Evolutionary conservation across 2,329 filamentous ascomycete genomes (phyloP).

Genomic region (Alternaria sp.): DNA sequence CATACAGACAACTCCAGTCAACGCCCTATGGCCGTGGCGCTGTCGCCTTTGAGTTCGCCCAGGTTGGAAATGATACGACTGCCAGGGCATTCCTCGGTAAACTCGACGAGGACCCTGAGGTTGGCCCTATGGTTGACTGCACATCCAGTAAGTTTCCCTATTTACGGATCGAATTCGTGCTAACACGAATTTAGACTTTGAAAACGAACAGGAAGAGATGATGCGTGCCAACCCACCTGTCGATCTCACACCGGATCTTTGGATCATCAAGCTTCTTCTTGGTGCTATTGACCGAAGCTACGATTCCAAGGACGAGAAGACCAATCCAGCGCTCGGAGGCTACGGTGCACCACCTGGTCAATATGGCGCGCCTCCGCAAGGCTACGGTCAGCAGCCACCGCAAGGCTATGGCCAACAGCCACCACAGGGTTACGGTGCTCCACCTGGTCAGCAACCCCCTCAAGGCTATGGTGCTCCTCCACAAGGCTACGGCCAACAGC

Average conservation of each 20-base stretch:
- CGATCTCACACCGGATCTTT: constrained; percentile 70
- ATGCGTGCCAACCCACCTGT: constrained; percentile 67
- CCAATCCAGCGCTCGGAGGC: constrained; percentile 47
- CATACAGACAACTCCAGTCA: constrained; percentile 45
- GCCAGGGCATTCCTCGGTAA: constrained; percentile 70
- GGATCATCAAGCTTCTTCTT: constrained; percentile 73
- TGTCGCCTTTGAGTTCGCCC: constrained; percentile 73
- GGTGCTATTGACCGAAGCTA: constrained; percentile 72
- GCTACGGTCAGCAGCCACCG: constrained; percentile 28
- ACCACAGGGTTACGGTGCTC: constrained; percentile 18
- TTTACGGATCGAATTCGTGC: neutral
- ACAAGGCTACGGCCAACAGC: constrained; percentile 24
- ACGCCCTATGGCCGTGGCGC: constrained; percentile 65
- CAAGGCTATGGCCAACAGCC: constrained; percentile 18
- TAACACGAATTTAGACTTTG: constrained; percentile 61
- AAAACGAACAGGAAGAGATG: constrained; percentile 74
- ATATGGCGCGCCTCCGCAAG: constrained; percentile 37
- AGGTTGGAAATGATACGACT: constrained; percentile 72
- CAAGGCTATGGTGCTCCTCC: constrained; percentile 28
- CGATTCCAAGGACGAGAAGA: constrained; percentile 71
- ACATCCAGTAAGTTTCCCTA: constrained; percentile 66
- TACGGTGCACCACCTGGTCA: constrained; percentile 43
- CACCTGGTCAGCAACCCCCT: constrained; percentile 20
- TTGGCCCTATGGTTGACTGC: constrained; percentile 71
- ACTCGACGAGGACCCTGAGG: constrained; percentile 69